Evolutionary conservation across 371 early-diverging fungal genomes (phyloP), one percentile per base, ranked within the genome.

Genomic region (Rhizopus sp.): DNA sequence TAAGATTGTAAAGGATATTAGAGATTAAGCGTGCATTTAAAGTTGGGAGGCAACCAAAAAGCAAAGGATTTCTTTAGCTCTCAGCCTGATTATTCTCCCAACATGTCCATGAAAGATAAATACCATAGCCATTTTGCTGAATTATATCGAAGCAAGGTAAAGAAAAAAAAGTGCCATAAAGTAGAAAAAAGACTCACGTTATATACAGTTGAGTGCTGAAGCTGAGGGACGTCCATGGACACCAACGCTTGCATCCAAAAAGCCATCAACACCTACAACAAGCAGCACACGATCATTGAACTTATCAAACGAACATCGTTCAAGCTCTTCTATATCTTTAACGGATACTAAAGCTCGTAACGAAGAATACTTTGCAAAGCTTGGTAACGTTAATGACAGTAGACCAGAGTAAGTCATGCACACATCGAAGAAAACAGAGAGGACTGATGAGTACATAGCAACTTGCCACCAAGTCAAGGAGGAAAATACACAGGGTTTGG

Each of bases 401-500:
- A 59, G 68, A 57, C 50, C 63, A 45, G 64, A 63, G 68, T 68
- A 57, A 60, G 60, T 53, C 8, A 12, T 13, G 5, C 37, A 5
- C 33, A 12, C 31, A 15, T 12, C 17, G 55, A 34, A 23, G 23
- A 23, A 23, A 23, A 23, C 30, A 33, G 29, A n/a, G 32, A 34
- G 39, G 10, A 41, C 8, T 45, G 23, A 16, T 44, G 4, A 35
- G 16, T 33, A 13, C 12, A 47, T 50, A 72, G 84, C 17, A 53
- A 87, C 63, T 64, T 97, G 42, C 94, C 95, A 30, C 97, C 97
- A 5, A 93, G 81, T 60, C 95, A 96, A 71, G 97, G 97, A 44
- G 97, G 97, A 33, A 89, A 89, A 69, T 97, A 89, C 70, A 84
- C 82, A 32, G 95, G 96, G 1, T 96, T 95, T 64, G 96, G 96